A percentile compares a stretch with the other conserved stretches of the same genome.
Evolutionary conservation across 1,139 yeast species (phyloP).

Genomic region (Lodderomyces jiufengensis): DNA sequence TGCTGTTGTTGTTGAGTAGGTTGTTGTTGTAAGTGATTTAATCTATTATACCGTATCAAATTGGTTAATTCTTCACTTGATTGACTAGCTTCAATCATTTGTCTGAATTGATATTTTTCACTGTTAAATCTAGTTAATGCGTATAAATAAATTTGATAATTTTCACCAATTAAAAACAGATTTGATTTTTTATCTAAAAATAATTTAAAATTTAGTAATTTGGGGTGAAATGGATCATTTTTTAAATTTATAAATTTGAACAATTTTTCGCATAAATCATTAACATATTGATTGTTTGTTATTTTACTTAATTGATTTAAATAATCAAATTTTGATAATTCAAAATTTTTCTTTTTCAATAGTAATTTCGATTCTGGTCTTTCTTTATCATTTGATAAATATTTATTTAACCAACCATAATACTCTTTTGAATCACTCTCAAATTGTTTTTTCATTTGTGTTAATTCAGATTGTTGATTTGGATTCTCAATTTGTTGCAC

Average conservation of each 20-base stretch:
- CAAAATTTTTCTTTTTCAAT: conserved; percentile 58
- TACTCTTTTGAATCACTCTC: conserved; percentile 73
- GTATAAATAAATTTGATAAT: conserved; percentile 32
- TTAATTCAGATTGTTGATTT: conserved; percentile 18
- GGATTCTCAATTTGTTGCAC: conserved; percentile 5
- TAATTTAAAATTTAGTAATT: conserved; percentile 18
- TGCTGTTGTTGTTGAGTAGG: background rate
- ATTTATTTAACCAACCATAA: conserved; percentile 70
- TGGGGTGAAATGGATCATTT: conserved; percentile 14
- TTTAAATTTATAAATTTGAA: conserved; percentile 32
- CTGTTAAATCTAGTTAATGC: conserved; percentile 39
- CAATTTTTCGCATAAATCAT: conserved; percentile 37
- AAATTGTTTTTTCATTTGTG: conserved; percentile 47
- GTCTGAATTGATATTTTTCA: conserved; percentile 41
- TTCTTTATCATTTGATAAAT: conserved; percentile 61
- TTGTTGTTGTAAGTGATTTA: conserved; percentile 18
- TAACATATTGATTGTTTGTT: conserved; percentile 48
- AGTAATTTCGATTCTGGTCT: conserved; percentile 62
- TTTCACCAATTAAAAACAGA: conserved; percentile 20
- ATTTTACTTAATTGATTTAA: conserved; percentile 59
- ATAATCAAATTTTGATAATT: conserved; percentile 68
- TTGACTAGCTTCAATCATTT: conserved; percentile 40
- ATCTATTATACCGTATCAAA: conserved; percentile 27
- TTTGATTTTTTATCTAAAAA: conserved; percentile 25
- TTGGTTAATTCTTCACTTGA: conserved; percentile 41